Evolutionary conservation across 2,329 filamentous ascomycete genomes (phyloP).

Genomic region (Thielaviopsis euricoi): DNA sequence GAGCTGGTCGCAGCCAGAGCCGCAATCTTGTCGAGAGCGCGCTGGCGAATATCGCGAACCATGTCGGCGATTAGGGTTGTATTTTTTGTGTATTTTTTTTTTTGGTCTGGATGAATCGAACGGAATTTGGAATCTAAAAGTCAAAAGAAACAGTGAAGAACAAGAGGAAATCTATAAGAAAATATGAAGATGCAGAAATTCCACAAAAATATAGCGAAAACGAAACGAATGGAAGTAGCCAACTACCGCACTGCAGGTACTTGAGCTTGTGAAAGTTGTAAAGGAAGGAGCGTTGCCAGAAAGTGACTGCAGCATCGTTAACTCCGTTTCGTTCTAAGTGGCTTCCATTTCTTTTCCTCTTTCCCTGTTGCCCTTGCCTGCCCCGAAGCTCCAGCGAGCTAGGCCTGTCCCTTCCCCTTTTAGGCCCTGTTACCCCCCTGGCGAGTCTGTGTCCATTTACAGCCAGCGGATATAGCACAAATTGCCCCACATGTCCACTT

Average conservation of each 20-base stretch:
- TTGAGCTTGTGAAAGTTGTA: too few relatives aligned
- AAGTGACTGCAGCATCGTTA: too few relatives aligned
- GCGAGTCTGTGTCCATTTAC: not conserved
- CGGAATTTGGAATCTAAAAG: not conserved
- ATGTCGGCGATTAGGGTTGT: slow-evolving; percentile 18
- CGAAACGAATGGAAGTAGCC: too few relatives aligned
- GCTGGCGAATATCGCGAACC: slow-evolving; percentile 41
- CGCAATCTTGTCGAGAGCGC: slow-evolving; percentile 49
- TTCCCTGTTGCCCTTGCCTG: too few relatives aligned
- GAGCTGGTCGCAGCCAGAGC: slow-evolving; percentile 41
- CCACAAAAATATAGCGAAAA: slow-evolving; percentile 2
- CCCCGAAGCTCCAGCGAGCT: not conserved
- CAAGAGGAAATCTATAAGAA: not conserved
- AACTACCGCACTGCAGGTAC: too few relatives aligned
- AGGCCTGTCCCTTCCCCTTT: slow-evolving; percentile 6
- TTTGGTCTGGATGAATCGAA: not conserved
- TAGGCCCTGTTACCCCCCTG: slow-evolving; percentile 2
- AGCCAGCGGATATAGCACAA: too few relatives aligned
- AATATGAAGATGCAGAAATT: not conserved
- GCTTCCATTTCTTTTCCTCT: not conserved
- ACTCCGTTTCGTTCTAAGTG: too few relatives aligned
- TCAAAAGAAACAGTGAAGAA: not conserved
- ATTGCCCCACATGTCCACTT: not conserved
- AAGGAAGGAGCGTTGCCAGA: too few relatives aligned
- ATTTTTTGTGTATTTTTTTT: not conserved